These are phyloP conservation scores for Macrophomina tecta DNA, from an alignment of 2,329 filamentous ascomycete species.

Conservation along the genomic window DNA sequence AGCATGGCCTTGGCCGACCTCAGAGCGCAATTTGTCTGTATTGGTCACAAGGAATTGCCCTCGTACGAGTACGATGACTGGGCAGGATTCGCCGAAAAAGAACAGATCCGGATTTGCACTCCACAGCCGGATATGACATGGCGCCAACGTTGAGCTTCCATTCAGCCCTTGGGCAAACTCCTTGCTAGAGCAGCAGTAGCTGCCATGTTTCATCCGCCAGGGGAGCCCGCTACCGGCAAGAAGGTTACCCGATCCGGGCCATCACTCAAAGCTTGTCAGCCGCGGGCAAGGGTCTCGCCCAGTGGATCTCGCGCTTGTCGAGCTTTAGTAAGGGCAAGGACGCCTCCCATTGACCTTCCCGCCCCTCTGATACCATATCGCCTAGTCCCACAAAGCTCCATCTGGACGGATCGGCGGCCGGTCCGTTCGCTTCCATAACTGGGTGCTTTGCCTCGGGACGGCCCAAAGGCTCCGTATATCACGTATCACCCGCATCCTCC, in stretches of 20 bases:
- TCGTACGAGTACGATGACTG: not conserved
- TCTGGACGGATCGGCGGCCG: not conserved
- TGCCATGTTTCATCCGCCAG: not conserved
- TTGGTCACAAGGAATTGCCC: not conserved
- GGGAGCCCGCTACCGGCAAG: not conserved
- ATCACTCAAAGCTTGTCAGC: not conserved
- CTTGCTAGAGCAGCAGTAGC: not conserved
- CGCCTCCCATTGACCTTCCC: not conserved
- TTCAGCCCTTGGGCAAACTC: not conserved
- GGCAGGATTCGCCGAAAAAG: not conserved
- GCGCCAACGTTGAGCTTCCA: not conserved
- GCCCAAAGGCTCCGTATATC: slow-evolving; percentile 1
- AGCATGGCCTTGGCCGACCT: not conserved
- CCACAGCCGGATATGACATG: not conserved
- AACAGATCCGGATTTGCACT: not conserved
- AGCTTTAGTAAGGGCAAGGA: not conserved
- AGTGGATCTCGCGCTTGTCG: not conserved
- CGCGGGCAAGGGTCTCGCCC: not conserved
- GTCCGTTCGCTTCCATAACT: not conserved
- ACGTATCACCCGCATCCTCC: not conserved
- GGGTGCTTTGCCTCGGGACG: not conserved
- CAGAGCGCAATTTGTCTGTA: not conserved
- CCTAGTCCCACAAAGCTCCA: not conserved
- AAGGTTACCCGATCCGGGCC: not conserved
- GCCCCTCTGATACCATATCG: not conserved